Evolutionary conservation across 768 basidiomycete genomes (phyloP), one percentile per base, ranked within the genome.

Genomic region (Gelatoporia subvermispora): DNA sequence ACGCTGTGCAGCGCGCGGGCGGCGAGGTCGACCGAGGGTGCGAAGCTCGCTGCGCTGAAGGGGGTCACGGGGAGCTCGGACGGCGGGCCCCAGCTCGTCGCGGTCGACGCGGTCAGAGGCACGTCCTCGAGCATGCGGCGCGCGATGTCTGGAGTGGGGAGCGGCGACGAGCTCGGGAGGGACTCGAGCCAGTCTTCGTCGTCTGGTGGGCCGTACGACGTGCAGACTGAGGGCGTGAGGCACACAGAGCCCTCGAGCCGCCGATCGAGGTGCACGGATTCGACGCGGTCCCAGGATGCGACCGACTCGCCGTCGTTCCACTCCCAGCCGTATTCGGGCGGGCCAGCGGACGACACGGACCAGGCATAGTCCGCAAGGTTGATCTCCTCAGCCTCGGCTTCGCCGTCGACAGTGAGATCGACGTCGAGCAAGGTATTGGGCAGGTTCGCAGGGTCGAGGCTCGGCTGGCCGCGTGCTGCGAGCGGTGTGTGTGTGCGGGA

Each of bases 261-360:
- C 44, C 74, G 55, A 18, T 75, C 79, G 25, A 85, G 56, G 59
- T 83, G 79, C 13, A 85, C 65, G 10, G 84, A 87, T 20, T 70
- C 71, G 34, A 72, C 59, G 36, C 66, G 67, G 50, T 65, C 65
- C 52, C 65, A 70, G 9, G 71, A 68, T 7, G 64, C 44, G 10
- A 69, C 63, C 2, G 74, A 75, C 25, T 70, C 61, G 11, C 67
- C 61, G 38, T 72, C 71, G 43, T 31, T 13, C 28, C 28, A 31
- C 28, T 31, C 28, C 28, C 28, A 31, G 65, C 63, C 74, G 25
- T 63, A 61, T 11, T 65, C 64, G 4, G 66, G 67, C 18, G 86
- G 87, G n/a, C 87, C 86, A 2, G 65, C 64, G 7, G 86, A 87
- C 8, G 84, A 82, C 21, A 79, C 71, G 8, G 85, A 85, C 82